These are phyloP conservation scores for Aspergillus felis DNA, from an alignment of 2,329 filamentous ascomycete species.

Conservation along the genomic window DNA sequence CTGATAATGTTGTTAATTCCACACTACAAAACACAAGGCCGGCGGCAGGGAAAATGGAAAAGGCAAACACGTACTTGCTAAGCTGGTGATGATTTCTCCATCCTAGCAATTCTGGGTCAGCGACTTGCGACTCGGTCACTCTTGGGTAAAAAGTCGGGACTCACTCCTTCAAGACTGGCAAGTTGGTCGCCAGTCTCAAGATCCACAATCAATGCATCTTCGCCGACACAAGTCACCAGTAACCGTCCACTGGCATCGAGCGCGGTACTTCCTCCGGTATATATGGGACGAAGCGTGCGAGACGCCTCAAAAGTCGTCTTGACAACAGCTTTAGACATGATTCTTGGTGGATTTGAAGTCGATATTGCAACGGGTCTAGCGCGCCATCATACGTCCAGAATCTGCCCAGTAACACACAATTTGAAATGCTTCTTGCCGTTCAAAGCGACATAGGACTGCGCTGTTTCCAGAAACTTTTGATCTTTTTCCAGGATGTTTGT, in stretches of 20 bases:
- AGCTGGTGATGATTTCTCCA: slow-evolving; percentile 51
- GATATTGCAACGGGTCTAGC: slow-evolving; percentile 6
- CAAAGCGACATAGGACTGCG: slow-evolving; percentile 9
- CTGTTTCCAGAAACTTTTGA: slow-evolving; percentile 28
- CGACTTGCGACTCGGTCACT: slow-evolving; percentile 3
- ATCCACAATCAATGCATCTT: slow-evolving; percentile 86
- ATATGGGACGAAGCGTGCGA: slow-evolving; percentile 84
- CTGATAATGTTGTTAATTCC: slow-evolving; percentile 39
- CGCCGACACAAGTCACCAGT: slow-evolving; percentile 83
- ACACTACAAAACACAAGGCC: background rate
- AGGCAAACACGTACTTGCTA: slow-evolving; percentile 35
- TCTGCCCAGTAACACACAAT: slow-evolving; percentile 14
- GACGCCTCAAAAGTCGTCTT: slow-evolving; percentile 88
- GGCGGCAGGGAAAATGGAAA: background rate
- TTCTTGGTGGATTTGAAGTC: slow-evolving; percentile 4
- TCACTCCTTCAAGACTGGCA: slow-evolving; percentile 80
- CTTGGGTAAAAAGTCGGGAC: slow-evolving; percentile 26
- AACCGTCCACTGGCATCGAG: slow-evolving; percentile 77
- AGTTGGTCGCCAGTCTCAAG: slow-evolving; percentile 77
- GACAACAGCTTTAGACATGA: slow-evolving; percentile 51
- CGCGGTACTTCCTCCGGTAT: slow-evolving; percentile 83
- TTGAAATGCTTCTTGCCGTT: slow-evolving; percentile 7
- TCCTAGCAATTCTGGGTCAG: slow-evolving; percentile 50
- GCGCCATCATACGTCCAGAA: slow-evolving; percentile 17
- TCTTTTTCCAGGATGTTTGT: slow-evolving; percentile 35